Base-by-base conservation (phyloP, 495 filamentous ascomycete species). In the Annulohypoxylon nitens region DNA sequence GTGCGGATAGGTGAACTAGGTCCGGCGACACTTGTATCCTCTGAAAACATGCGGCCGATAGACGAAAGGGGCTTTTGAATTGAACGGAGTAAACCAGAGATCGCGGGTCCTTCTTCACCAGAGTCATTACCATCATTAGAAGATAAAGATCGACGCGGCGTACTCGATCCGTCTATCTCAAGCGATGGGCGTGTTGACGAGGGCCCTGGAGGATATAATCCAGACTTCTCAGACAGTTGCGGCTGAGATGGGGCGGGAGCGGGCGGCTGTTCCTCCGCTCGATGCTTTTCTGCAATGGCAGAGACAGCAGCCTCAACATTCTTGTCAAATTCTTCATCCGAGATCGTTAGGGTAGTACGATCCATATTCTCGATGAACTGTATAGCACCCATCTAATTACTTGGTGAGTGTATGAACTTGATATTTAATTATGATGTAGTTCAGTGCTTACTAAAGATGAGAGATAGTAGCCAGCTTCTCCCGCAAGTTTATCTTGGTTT, bases 311-410 rank as follows among this genome's bases (percentile, higher is more conserved):
- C 93, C 81, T 99, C 96, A 43, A 99, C 96, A 74, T 97, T 95
- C 71, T 87, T 87, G 78, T 99, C 96, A 77, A 98, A 99, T 26
- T 98, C 96, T 71, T 94, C 93, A 73, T 98, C 94, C 16, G 92
- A 91, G 55, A 99, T 94, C 5, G 97, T 98, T 23, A 99, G 81
- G 70, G 90, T 95, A 5, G 97, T 98, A 33, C 95, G 90, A 83
- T 98, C 96, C 73, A 99, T 89, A 37, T 91, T 95, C 80, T 99
- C 96, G 74, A 99, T 94, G 80, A 98, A 99, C 77, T 97, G 93
- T 62, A 98, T 92, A 39, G 93, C 96, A 67, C 96, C 96, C 88
- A 97, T 93, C 92, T 97, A 67, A 36, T 34, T 33, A 61, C 33
- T 48, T 37, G n/a, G 47, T 76, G 1, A 68, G 67, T 18, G 36